These are phyloP conservation scores for Hypoxylon trugodes DNA, from an alignment of 495 filamentous ascomycete genomes.

Conservation along the genomic window DNA sequence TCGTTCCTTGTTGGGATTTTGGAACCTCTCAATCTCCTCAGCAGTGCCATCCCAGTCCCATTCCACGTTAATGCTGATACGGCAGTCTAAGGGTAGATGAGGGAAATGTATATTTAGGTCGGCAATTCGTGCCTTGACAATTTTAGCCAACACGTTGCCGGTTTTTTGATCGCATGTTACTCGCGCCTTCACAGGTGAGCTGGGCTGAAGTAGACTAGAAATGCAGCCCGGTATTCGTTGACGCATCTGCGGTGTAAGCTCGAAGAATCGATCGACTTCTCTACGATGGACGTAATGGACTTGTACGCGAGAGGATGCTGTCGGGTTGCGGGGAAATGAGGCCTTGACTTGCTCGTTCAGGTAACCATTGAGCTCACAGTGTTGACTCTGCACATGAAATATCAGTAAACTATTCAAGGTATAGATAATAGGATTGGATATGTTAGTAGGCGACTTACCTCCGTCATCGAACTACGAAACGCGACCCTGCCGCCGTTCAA, in stretches of 20 bases:
- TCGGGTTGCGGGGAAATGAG: conserved; percentile 56
- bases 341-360: conserved; percentile 74
- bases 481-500: conserved; percentile 61
- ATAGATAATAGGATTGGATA: not conserved
- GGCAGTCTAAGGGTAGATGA: conserved; percentile 76
- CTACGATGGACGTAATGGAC: conserved; percentile 82
- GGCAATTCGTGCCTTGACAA: conserved; percentile 86
- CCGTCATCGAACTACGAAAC: conserved; percentile 87
- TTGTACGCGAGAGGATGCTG: conserved; percentile 60
- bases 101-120: conserved; percentile 85
- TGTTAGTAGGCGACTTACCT: conserved; percentile 67
- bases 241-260: conserved; percentile 66
- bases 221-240: conserved; percentile 56
- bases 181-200: conserved; percentile 73
- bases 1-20: conserved; percentile 51
- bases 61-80: conserved; percentile 90
- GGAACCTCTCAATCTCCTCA: conserved; percentile 56
- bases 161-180: conserved; percentile 80
- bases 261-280: conserved; percentile 83
- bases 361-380: conserved; percentile 78
- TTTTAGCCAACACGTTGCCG: conserved; percentile 76
- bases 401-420: conserved; percentile 4
- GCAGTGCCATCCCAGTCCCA: conserved; percentile 80
- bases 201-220: conserved; percentile 59
- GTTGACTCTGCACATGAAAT: conserved; percentile 66